Conservation (phyloP, 768 basidiomycete species). For the Russula sp. region DNA sequence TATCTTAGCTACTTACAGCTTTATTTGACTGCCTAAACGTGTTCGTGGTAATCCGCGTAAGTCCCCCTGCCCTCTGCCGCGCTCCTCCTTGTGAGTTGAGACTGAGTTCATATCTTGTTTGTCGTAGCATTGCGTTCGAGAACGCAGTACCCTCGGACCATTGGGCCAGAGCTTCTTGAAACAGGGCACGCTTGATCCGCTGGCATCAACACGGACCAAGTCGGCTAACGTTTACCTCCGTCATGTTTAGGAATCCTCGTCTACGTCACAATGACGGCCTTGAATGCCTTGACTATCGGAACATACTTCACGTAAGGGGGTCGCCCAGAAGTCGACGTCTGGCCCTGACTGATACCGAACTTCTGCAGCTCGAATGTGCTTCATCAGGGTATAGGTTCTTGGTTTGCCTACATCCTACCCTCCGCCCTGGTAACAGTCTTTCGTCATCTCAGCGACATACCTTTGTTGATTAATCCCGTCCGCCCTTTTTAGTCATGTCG, state of each 20-base stretch:
- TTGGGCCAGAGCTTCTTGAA: conserved; percentile 19
- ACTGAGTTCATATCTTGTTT: background rate
- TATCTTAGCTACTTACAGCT: conserved; percentile 2
- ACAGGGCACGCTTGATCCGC: conserved; percentile 16
- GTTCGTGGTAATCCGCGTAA: conserved; percentile 10
- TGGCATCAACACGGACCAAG: background rate
- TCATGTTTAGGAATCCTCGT: conserved; percentile 15
- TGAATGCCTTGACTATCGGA: conserved; percentile 22
- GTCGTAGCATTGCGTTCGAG: conserved; percentile 15
- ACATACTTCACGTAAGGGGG: conserved; percentile 16
- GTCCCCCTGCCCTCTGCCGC: background rate
- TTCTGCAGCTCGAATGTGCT: conserved; percentile 1
- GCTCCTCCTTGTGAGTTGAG: background rate
- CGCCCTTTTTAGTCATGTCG: conserved; percentile 13
- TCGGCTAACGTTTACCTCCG: background rate
- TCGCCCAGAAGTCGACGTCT: background rate
- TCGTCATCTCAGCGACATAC: background rate
- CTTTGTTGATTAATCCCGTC: background rate
- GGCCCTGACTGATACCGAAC: background rate
- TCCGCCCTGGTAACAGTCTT: conserved; percentile 12
- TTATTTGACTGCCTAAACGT: conserved; percentile 17
- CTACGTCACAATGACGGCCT: conserved; percentile 19
- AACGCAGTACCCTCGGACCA: conserved; percentile 12
- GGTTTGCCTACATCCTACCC: conserved; percentile 21
- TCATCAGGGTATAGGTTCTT: conserved; percentile 17